Percentiles rank a stretch among this genome's conserved stretches.
These are phyloP conservation scores for Silene noctiflora DNA, from an alignment of 179 eudicot species.

Conservation along the genomic window DNA sequence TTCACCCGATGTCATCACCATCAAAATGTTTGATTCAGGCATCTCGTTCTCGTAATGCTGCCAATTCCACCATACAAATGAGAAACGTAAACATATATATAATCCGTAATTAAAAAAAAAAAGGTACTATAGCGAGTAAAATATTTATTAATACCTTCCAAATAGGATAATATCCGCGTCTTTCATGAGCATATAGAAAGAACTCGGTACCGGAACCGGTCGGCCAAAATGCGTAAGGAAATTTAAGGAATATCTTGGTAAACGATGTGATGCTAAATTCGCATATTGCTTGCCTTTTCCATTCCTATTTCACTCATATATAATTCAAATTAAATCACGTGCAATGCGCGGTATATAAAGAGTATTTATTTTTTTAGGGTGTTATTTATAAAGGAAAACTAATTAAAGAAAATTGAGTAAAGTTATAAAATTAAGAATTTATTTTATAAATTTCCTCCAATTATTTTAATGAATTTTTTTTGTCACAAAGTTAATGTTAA, in stretches of 20 bases:
- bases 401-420: too few species aligned
- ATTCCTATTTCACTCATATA: constrained; percentile 18
- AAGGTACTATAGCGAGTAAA: too few species aligned
- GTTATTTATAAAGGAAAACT: too few species aligned
- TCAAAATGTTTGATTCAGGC: constrained; percentile 20
- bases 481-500: too few species aligned
- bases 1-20: constrained; percentile 19
- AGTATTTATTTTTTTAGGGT: too few species aligned
- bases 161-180: constrained; percentile 24
- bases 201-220: constrained; percentile 16
- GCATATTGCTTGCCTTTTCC: constrained; percentile 21
- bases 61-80: background rate
- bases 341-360: too few species aligned
- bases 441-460: too few species aligned
- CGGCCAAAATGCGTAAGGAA: constrained; percentile 15
- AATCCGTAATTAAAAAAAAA: too few species aligned
- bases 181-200: constrained; percentile 23
- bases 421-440: too few species aligned
- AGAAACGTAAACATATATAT: background rate
- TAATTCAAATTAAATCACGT: too few species aligned
- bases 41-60: constrained; percentile 27
- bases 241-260: constrained; percentile 24
- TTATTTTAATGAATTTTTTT: too few species aligned
- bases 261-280: constrained; percentile 19
- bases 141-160: constrained; percentile 24